Evolutionary conservation across 176 grass and related monocot genomes (phyloP).

Genomic region (Carex cristatella): DNA sequence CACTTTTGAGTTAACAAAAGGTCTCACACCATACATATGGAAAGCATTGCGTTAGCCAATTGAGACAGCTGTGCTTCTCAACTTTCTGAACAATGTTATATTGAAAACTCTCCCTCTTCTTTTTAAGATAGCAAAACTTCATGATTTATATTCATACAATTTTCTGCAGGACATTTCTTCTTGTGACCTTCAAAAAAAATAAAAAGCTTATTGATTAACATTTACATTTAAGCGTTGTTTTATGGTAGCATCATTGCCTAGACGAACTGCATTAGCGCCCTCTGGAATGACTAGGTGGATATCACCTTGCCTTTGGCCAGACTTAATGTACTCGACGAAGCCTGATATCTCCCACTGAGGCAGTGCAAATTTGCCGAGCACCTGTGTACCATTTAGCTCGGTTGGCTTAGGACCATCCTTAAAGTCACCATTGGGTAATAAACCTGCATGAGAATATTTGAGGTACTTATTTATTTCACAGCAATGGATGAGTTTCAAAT

Average conservation of each 20-base stretch:
- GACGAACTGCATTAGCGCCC: slow-evolving; percentile 53
- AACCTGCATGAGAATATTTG: slow-evolving; percentile 35
- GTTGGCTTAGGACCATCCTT: slow-evolving; percentile 44
- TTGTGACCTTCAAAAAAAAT: neutral
- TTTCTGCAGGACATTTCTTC: neutral
- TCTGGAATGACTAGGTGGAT: slow-evolving; percentile 82
- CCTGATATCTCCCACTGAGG: slow-evolving; percentile 59
- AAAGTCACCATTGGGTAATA: slow-evolving; percentile 83
- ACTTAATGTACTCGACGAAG: slow-evolving; percentile 86
- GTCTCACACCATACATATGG: too few relatives aligned
- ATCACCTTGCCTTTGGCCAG: slow-evolving; percentile 78
- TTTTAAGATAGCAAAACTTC: too few relatives aligned
- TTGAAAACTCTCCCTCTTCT: too few relatives aligned
- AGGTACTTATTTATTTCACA: neutral
- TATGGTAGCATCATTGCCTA: slow-evolving; percentile 83
- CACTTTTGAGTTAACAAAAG: too few relatives aligned
- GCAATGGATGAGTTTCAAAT: neutral
- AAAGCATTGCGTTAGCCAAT: too few relatives aligned
- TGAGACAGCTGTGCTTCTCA: too few relatives aligned
- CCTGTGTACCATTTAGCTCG: slow-evolving; percentile 58
- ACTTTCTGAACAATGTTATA: too few relatives aligned
- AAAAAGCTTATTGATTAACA: neutral
- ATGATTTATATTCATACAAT: too few relatives aligned
- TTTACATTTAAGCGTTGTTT: slow-evolving; percentile 46
- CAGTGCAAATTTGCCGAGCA: slow-evolving; percentile 37